A percentile compares a stretch with the other conserved stretches of the same genome.
Conservation (phyloP, 192 early-diverging fungal species). For the Dissophora ornata region DNA sequence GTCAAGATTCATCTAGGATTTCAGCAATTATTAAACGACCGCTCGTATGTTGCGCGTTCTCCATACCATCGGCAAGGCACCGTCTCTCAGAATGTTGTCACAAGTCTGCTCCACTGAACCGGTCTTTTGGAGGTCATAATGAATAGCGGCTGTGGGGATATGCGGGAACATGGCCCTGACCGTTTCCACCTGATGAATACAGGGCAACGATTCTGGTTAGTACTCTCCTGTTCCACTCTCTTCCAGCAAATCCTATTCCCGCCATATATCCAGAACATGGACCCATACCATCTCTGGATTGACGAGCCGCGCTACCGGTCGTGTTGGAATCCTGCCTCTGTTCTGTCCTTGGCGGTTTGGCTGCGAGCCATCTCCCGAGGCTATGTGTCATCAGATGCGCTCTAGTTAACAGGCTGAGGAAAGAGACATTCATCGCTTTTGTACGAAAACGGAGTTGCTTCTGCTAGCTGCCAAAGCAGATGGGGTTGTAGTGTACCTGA, state of each 20-base stretch:
- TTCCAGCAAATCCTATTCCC: too few species aligned
- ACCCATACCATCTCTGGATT: slow-evolving; percentile 55
- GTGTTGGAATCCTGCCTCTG: slow-evolving; percentile 40
- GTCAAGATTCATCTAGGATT: too few species aligned
- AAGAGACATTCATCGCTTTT: too few species aligned
- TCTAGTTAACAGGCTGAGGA: too few species aligned
- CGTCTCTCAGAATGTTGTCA: slow-evolving; percentile 81
- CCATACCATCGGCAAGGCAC: slow-evolving; percentile 65
- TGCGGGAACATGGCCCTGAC: slow-evolving; percentile 87
- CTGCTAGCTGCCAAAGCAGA: too few species aligned
- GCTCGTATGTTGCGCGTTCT: too few species aligned
- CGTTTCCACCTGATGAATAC: slow-evolving; percentile 65
- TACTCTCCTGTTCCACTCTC: too few species aligned
- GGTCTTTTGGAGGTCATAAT: slow-evolving; percentile 79
- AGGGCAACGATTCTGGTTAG: too few species aligned
- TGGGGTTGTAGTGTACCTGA: slow-evolving; percentile 51
- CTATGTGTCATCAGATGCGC: too few species aligned
- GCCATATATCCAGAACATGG: too few species aligned
- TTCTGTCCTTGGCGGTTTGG: slow-evolving; percentile 39
- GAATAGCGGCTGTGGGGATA: slow-evolving; percentile 79
- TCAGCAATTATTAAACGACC: too few species aligned
- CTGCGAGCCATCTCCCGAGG: slow-evolving; percentile 35
- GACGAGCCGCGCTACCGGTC: slow-evolving; percentile 37
- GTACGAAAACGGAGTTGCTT: too few species aligned
- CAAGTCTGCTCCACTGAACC: slow-evolving; percentile 86